Evolutionary conservation across 1,139 yeast species (phyloP).

Genomic region (Saccharomycopsis phalli): DNA sequence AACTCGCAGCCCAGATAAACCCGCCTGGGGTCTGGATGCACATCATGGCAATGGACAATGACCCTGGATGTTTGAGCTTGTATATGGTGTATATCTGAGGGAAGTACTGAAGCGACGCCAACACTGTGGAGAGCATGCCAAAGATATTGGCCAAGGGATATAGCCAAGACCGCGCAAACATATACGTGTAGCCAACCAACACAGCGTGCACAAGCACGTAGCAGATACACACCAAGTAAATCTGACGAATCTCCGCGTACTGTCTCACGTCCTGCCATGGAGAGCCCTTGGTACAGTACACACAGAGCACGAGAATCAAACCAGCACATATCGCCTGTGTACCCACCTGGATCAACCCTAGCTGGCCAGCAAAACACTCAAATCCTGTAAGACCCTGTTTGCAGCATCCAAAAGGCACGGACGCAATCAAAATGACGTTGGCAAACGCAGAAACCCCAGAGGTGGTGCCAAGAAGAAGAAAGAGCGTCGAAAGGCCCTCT

Average conservation of each 20-base stretch:
- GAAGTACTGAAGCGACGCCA: conserved; percentile 65
- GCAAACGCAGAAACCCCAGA: conserved; percentile 65
- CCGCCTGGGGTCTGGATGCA: conserved; percentile 89
- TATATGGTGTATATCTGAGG: conserved; percentile 76
- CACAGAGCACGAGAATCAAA: conserved; percentile 48
- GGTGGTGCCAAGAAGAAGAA: conserved; percentile 61
- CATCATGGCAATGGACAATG: conserved; percentile 76
- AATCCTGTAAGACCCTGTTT: conserved; percentile 32
- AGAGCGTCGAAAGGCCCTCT: conserved; percentile 73
- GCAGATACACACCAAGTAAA: conserved; percentile 28
- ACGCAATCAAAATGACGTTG: conserved; percentile 56
- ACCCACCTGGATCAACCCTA: conserved; percentile 64
- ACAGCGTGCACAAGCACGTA: conserved; percentile 31
- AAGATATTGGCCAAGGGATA: conserved; percentile 44
- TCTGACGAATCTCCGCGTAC: conserved; percentile 34
- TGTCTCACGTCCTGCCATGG: conserved; percentile 40
- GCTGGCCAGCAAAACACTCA: conserved; percentile 61
- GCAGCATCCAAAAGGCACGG: conserved; percentile 49
- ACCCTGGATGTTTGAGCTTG: conserved; percentile 66
- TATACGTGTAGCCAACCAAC: conserved; percentile 32
- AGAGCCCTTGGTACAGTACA: conserved; percentile 38
- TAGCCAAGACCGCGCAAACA: conserved; percentile 21
- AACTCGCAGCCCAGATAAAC: conserved; percentile 61
- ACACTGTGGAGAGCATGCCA: conserved; percentile 53
- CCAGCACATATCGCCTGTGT: conserved; percentile 60